Base-by-base conservation (phyloP, 1,284 basidiomycete species). In the Lentinus polychrous region DNA sequence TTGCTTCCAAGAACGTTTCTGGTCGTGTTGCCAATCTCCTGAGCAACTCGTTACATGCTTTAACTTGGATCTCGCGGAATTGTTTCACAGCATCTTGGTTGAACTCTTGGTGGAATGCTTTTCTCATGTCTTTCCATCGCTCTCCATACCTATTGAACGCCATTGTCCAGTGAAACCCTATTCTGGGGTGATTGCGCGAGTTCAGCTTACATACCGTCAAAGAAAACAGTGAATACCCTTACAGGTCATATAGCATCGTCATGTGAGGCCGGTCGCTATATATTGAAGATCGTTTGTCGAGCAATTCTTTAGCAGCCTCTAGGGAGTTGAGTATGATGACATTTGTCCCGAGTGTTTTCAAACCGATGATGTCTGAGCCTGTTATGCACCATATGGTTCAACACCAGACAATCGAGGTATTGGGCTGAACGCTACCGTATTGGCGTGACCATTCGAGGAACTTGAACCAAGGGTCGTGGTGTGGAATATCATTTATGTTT, bases 291-390 rank as follows among this genome's bases (percentile, higher is more conserved):
- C 69, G 63, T 48, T 66, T 71, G 17, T 73, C 71, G 20, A 75
- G 60, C 8, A 76, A 58, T 5, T 70, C 72, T 11, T 53, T 60
- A 2, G 64, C 68, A 12, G 65, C 57, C 33, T 65, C 56, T 8
- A 64, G 46, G 0, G 68, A 68, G 52, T 72, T 71, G 2, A 74
- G 52, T 14, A 75, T 54, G 40, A 77, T 55, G 5, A 70, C 61
- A 36, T 74, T 56, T 34, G 50, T 57, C 7, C 58, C 58, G 6
- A 60, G 10, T 8, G 49, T 51, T 5, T 55, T 48, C 15, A 60
- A 20, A 5, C 53, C 54, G 27, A 62, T 53, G 23, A 60, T 49
- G 24, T 60, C 60, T 17, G 57, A 57, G 14, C 39, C 58, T 59
- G 35, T 5, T 11, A 34, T 36, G 15, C 10, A 44, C 20, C 15